phyloP scores from a whole-genome alignment of 768 basidiomycete species.

The Plicaturopsis crispa region DNA sequence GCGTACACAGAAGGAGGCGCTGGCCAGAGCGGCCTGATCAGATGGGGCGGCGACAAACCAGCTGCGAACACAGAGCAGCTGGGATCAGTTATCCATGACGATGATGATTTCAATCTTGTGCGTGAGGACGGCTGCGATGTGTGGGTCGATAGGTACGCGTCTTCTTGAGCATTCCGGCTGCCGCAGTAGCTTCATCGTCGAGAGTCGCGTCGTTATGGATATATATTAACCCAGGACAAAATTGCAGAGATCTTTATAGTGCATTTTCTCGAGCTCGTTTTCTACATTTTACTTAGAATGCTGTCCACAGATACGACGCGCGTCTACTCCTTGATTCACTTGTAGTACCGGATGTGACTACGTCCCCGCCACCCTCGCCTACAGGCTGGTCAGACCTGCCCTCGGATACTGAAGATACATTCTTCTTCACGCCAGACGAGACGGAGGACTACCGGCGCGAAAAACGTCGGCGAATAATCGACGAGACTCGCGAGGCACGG shows the following conservation, averaged over 20 bases:
- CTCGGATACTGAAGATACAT: constrained; percentile 80
- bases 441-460: constrained; percentile 56
- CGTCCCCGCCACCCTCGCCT: constrained; percentile 30
- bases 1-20: constrained; percentile 8
- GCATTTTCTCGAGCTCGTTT: constrained; percentile 12
- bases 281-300: constrained; percentile 1
- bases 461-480: constrained; percentile 58
- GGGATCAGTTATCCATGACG: constrained; percentile 2
- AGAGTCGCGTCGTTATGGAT: no score
- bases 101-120: constrained; percentile 6
- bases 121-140: constrained; percentile 22
- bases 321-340: constrained; percentile 63
- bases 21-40: constrained; percentile 21
- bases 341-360: constrained; percentile 1
- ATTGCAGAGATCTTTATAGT: no score
- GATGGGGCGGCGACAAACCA: constrained; percentile 17
- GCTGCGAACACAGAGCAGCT: constrained; percentile 5
- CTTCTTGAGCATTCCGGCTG: no score
- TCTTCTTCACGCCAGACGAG: constrained; percentile 67
- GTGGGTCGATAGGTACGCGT: constrained; percentile 83
- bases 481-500: constrained; percentile 56
- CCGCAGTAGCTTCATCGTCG: no score
- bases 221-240: no score
- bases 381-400: constrained; percentile 80
- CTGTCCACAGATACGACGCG: constrained; percentile 60